phyloP scores from a whole-genome alignment of 2,329 filamentous ascomycete species.

The Tolypocladium amazonense region DNA sequence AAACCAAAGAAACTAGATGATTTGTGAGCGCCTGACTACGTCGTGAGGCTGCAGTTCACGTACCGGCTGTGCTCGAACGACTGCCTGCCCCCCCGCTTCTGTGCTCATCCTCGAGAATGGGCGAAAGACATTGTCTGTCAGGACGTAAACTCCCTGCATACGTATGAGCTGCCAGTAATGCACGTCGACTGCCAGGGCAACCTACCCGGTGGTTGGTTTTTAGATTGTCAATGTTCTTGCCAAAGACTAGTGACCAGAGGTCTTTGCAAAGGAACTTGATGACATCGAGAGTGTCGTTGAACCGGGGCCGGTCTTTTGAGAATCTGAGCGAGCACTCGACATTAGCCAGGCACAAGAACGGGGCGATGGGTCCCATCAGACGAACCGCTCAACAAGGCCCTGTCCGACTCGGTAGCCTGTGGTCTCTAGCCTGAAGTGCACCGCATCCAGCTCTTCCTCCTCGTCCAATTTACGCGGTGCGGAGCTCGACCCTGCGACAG shows the following conservation, averaged over 20 bases:
- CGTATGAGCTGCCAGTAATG: conserved; percentile 2
- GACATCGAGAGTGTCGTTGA: conserved; percentile 84
- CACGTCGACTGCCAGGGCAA: neutral
- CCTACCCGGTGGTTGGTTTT: conserved; percentile 90
- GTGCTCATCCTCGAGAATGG: conserved; percentile 86
- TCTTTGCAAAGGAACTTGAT: conserved; percentile 99
- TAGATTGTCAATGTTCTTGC: conserved; percentile 96
- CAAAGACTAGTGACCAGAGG: conserved; percentile 86
- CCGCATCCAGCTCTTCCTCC: conserved; percentile 74
- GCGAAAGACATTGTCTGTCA: conserved; percentile 87
- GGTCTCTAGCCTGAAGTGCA: conserved; percentile 73
- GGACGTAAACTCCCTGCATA: conserved; percentile 75
- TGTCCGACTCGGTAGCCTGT: conserved; percentile 88
- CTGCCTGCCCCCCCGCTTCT: conserved; percentile 61
- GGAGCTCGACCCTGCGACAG: conserved; percentile 6
- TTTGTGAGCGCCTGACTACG: conserved; percentile 5
- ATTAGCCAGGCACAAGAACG: neutral
- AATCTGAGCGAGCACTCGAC: conserved; percentile 41
- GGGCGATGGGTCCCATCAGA: neutral
- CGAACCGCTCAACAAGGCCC: conserved; percentile 80
- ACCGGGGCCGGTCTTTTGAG: conserved; percentile 73
- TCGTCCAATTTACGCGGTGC: conserved; percentile 40
- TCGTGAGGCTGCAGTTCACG: conserved; percentile 17
- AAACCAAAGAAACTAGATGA: conserved; percentile 78
- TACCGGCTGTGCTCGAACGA: conserved; percentile 70